phyloP scores from a whole-genome alignment of 2,329 filamentous ascomycete genomes.

The Tolypocladium amazonense region DNA sequence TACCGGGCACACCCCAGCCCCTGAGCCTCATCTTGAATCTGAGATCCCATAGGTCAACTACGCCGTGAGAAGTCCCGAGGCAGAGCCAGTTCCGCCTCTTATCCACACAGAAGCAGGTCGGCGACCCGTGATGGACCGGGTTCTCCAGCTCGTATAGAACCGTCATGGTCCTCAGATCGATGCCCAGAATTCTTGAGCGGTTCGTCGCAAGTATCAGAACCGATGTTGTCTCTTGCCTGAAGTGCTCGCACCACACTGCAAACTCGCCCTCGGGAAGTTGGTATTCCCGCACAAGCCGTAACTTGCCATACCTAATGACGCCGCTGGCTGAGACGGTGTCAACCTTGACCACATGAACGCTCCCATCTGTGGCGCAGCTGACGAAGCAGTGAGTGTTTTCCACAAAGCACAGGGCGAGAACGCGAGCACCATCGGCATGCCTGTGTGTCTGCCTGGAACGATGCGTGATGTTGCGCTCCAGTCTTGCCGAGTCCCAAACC shows the following conservation, averaged over 20 bases:
- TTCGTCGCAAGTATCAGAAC: slow-evolving; percentile 80
- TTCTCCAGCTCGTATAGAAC: slow-evolving; percentile 73
- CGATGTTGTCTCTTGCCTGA: slow-evolving; percentile 71
- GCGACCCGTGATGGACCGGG: slow-evolving; percentile 81
- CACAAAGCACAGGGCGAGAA: slow-evolving; percentile 79
- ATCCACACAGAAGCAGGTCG: slow-evolving; percentile 85
- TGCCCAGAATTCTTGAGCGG: slow-evolving; percentile 67
- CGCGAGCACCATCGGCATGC: slow-evolving; percentile 58
- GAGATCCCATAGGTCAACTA: slow-evolving; percentile 90
- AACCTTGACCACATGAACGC: slow-evolving; percentile 82
- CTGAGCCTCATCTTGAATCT: slow-evolving; percentile 85
- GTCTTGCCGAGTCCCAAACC: slow-evolving; percentile 81
- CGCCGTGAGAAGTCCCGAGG: slow-evolving; percentile 83
- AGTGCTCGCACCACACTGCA: slow-evolving; percentile 88
- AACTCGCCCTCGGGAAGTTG: slow-evolving; percentile 64
- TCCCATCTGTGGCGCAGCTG: slow-evolving; percentile 82
- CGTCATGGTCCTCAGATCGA: slow-evolving; percentile 82
- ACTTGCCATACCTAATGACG: slow-evolving; percentile 66
- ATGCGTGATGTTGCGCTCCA: slow-evolving; percentile 86
- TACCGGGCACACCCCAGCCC: slow-evolving; percentile 78
- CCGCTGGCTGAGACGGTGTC: slow-evolving; percentile 35
- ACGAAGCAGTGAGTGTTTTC: slow-evolving; percentile 92
- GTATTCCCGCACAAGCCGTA: slow-evolving; percentile 68
- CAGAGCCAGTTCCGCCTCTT: slow-evolving; percentile 81
- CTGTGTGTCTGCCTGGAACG: slow-evolving; percentile 78